Evolutionary conservation across 768 basidiomycete genomes (phyloP).

Genomic region (Scleroderma bovista): DNA sequence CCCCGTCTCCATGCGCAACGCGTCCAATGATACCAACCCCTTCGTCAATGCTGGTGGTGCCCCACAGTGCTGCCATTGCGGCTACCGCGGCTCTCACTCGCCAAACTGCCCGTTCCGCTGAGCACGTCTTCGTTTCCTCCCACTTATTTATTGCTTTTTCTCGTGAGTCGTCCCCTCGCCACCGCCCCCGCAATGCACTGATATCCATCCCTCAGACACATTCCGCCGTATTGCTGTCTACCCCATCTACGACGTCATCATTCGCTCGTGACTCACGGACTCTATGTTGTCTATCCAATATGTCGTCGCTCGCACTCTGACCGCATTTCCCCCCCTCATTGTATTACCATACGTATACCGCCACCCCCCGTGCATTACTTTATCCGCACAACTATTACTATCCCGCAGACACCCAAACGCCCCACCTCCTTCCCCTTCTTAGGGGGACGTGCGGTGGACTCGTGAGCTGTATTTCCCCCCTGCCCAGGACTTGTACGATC

Average conservation of each 20-base stretch:
- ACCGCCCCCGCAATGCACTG: not conserved
- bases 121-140: conserved; percentile 16
- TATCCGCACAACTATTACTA: conserved; percentile 28
- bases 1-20: not conserved
- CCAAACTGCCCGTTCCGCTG: conserved; percentile 64
- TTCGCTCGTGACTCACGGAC: not conserved
- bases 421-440: not conserved
- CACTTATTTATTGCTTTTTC: conserved; percentile 24
- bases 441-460: too few relatives aligned
- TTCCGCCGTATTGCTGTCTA: not conserved
- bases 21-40: not conserved
- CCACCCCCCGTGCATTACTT: conserved; percentile 29
- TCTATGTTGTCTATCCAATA: conserved; percentile 27
- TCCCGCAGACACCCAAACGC: conserved; percentile 9
- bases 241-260: conserved; percentile 1
- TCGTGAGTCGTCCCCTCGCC: not conserved
- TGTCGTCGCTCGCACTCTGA: conserved; percentile 25
- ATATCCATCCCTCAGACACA: not conserved
- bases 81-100: conserved; percentile 56
- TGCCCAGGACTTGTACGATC: conserved; percentile 21
- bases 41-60: conserved; percentile 48
- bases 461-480: not conserved
- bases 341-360: conserved; percentile 31
- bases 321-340: conserved; percentile 16
- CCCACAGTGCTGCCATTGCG: conserved; percentile 79